A percentile compares a stretch with the other conserved stretches of the same genome.
Evolutionary conservation across 2,329 filamentous ascomycete species (phyloP).

Genomic region (Cercospora sp.): DNA sequence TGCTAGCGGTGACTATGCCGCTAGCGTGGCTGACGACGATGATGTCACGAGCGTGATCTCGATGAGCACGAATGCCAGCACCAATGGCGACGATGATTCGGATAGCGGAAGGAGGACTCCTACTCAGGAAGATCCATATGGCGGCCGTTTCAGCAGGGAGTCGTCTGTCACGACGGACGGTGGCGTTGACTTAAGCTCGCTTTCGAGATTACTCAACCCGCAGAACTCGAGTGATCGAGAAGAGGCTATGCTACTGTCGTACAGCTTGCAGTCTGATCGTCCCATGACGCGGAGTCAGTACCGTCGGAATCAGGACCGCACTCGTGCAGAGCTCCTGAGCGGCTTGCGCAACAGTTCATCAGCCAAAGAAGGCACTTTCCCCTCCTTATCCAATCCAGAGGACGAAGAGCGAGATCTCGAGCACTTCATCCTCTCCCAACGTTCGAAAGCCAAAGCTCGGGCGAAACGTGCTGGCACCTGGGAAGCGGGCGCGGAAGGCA

Average conservation of each 20-base stretch:
- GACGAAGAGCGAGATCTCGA: slow-evolving; percentile 62
- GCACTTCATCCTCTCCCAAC: slow-evolving; percentile 57
- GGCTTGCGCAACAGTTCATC: slow-evolving; percentile 41
- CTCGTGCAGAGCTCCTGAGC: slow-evolving; percentile 67
- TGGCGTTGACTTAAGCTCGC: slow-evolving; percentile 37
- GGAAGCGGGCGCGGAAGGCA: slow-evolving; percentile 69
- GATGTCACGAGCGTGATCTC: slow-evolving; percentile 83
- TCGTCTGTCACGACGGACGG: slow-evolving; percentile 56
- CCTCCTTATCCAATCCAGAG: slow-evolving; percentile 32
- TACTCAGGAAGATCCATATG: slow-evolving; percentile 63
- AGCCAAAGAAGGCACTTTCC: slow-evolving; percentile 30
- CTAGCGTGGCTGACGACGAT: slow-evolving; percentile 59
- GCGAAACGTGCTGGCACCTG: slow-evolving; percentile 48
- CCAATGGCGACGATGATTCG: slow-evolving; percentile 47
- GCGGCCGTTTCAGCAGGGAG: slow-evolving; percentile 44
- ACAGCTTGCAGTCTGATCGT: slow-evolving; percentile 69
- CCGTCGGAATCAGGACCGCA: slow-evolving; percentile 64
- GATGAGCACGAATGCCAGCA: slow-evolving; percentile 51
- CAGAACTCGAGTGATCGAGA: slow-evolving; percentile 73
- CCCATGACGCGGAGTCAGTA: slow-evolving; percentile 83
- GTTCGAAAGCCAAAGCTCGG: slow-evolving; percentile 48
- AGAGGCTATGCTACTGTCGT: slow-evolving; percentile 77
- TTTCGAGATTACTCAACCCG: slow-evolving; percentile 81
- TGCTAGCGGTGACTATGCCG: slow-evolving; percentile 73
- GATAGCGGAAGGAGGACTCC: slow-evolving; percentile 67